Conservation (phyloP, 495 filamentous ascomycete species). For the Penicillium argentinense region DNA sequence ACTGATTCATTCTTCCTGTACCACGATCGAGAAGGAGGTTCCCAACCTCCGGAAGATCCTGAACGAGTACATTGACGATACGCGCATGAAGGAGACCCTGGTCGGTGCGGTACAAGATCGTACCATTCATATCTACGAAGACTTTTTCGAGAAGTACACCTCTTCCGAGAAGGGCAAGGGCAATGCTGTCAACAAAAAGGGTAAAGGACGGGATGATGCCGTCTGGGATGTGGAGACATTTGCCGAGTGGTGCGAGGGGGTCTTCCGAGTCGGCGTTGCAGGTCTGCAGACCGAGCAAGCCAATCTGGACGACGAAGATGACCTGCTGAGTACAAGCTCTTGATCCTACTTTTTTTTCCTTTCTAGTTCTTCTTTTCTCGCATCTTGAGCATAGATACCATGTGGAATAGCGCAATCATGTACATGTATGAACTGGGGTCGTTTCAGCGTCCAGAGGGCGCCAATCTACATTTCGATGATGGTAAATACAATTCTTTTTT, state of each 20-base stretch:
- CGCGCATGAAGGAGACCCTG: conserved; percentile 60
- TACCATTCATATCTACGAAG: conserved; percentile 59
- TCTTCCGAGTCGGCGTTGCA: conserved; percentile 54
- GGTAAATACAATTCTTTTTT: no score
- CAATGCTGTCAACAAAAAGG: conserved; percentile 50
- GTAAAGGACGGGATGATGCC: conserved; percentile 61
- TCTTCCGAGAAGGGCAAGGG: conserved; percentile 46
- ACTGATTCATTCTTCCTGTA: conserved; percentile 39
- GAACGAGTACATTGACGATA: conserved; percentile 59
- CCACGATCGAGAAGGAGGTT: conserved; percentile 55
- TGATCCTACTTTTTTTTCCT: conserved; percentile 6
- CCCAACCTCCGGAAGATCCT: conserved; percentile 50
- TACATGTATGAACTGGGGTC: conserved; percentile 5
- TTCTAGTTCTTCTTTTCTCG: background rate
- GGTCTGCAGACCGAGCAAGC: conserved; percentile 32
- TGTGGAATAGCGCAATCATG: conserved; percentile 14
- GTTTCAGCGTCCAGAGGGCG: background rate
- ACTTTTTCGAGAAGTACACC: conserved; percentile 56
- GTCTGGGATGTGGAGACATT: conserved; percentile 67
- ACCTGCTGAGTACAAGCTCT: conserved; percentile 25
- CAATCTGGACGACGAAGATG: conserved; percentile 35
- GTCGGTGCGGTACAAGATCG: conserved; percentile 61
- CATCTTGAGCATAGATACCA: conserved; percentile 28
- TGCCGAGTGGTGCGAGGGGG: conserved; percentile 55
- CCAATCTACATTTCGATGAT: background rate